phyloP scores from a whole-genome alignment of 192 early-diverging fungal species.

The Globomyces pollinis-pini region DNA sequence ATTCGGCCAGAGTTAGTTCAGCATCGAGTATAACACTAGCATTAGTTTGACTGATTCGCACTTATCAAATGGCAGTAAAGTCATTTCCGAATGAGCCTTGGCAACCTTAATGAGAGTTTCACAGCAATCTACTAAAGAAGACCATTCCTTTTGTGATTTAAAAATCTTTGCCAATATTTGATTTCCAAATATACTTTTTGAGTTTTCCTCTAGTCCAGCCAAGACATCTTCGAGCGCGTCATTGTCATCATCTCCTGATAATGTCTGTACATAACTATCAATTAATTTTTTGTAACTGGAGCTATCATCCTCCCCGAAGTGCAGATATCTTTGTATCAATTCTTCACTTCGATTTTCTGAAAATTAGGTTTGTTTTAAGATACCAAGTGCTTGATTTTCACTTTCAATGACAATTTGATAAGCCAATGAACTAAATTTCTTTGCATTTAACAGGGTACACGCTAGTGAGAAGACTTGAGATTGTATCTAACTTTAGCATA shows the following conservation, averaged over 20 bases:
- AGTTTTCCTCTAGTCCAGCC: neutral
- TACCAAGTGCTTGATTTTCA: neutral
- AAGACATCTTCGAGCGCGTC: neutral
- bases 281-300: neutral
- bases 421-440: neutral
- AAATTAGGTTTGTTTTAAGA: neutral
- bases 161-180: neutral
- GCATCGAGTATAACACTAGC: neutral
- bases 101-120: neutral
- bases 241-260: neutral
- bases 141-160: neutral
- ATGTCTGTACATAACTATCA: neutral
- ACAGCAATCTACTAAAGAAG: neutral
- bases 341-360: conserved; percentile 4
- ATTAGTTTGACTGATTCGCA: too few species aligned
- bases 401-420: neutral
- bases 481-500: neutral
- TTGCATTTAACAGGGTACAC: too few species aligned
- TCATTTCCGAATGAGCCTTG: neutral
- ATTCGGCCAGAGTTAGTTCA: neutral
- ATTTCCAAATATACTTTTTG: neutral
- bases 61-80: too few species aligned
- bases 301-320: neutral
- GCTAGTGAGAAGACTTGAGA: too few species aligned
- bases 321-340: too few species aligned